Conservation (phyloP, 257 asterid genomes). For the Penstemon barbatus region DNA sequence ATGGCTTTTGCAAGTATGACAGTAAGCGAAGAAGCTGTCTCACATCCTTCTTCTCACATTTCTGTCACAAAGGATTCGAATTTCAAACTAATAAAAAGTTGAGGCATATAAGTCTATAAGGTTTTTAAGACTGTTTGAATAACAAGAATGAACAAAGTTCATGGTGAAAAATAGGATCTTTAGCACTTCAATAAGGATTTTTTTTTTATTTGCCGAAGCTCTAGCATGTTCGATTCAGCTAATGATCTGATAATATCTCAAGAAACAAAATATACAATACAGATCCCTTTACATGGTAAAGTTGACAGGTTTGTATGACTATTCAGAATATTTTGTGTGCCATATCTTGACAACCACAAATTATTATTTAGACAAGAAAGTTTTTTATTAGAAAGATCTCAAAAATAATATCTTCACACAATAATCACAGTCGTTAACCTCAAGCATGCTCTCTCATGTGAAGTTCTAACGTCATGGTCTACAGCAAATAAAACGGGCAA, state of each 20-base stretch:
- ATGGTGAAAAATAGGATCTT: no score
- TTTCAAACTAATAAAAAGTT: conserved; percentile 23
- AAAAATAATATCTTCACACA: neutral
- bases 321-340: neutral
- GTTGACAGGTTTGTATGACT: neutral
- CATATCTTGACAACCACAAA: neutral
- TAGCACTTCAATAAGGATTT: no score
- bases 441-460: neutral
- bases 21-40: conserved; percentile 63
- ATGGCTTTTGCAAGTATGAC: conserved; percentile 72
- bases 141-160: no score
- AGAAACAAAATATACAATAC: neutral
- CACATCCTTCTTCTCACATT: conserved; percentile 69
- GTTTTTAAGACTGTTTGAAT: neutral
- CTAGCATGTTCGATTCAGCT: conserved; percentile 8
- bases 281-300: neutral
- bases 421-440: neutral
- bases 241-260: neutral
- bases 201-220: neutral
- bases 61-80: conserved; percentile 48
- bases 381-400: neutral
- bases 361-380: neutral
- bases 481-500: neutral
- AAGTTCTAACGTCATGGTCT: neutral
- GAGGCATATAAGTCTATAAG: conserved; percentile 11